Conservation (phyloP, 2,329 filamentous ascomycete genomes). For the Thelonectria rubi region DNA sequence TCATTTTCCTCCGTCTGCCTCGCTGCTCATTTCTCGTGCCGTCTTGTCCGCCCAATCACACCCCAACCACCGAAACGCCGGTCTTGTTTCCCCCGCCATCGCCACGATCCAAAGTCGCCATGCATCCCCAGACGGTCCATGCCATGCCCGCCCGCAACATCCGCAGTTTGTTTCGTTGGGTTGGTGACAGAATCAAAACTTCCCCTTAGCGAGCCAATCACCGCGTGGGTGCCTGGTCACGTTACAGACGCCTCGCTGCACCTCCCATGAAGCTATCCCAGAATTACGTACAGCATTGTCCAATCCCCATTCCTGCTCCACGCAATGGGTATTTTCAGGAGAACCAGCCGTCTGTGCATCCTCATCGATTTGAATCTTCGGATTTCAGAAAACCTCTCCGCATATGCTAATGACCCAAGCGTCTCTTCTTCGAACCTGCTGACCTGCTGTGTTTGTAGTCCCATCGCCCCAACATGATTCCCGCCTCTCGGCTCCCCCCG, state of each 20-base stretch:
- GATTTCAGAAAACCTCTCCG: background rate
- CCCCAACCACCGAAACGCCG: background rate
- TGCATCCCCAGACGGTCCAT: conserved; percentile 16
- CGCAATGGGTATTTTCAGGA: conserved; percentile 5
- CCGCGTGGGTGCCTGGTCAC: conserved; percentile 8
- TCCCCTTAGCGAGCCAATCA: conserved; percentile 20
- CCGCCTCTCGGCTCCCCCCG: background rate
- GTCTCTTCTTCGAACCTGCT: background rate
- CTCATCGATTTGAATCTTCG: background rate
- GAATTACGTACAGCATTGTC: conserved; percentile 23
- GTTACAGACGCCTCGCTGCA: conserved; percentile 20
- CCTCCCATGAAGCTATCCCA: conserved; percentile 4
- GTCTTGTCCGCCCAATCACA: conserved; percentile 16
- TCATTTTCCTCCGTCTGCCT: conserved; percentile 17
- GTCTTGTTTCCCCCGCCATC: conserved; percentile 4
- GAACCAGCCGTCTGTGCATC: conserved; percentile 18
- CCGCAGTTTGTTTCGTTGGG: background rate
- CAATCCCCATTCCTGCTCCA: background rate
- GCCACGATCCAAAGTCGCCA: conserved; percentile 14
- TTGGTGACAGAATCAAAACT: background rate
- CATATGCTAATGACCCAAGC: conserved; percentile 5
- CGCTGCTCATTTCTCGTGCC: conserved; percentile 4
- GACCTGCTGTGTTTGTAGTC: background rate
- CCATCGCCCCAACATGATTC: conserved; percentile 1
- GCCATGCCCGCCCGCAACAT: conserved; percentile 10